Percentiles rank a stretch among this genome's conserved stretches.
These are phyloP conservation scores for Theobroma grandiflorum DNA, from an alignment of 441 rosid species.

Conservation along the genomic window DNA sequence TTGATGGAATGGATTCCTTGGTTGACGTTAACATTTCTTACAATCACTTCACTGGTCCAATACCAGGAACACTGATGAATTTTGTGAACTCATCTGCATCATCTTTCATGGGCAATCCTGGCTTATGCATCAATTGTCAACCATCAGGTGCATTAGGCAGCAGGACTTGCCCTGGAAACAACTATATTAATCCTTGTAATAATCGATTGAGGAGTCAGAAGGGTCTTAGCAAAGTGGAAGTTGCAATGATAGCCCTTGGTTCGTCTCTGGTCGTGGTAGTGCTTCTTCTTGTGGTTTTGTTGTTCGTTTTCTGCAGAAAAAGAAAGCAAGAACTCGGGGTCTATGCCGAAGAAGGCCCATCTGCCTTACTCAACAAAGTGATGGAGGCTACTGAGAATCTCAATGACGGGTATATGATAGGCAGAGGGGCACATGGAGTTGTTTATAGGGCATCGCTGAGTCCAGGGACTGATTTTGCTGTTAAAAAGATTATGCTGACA, in stretches of 20 bases:
- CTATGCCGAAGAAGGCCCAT: conserved; percentile 50
- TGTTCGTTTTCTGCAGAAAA: conserved; percentile 36
- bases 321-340: conserved; percentile 44
- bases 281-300: conserved; percentile 48
- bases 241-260: conserved; percentile 50
- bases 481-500: conserved; percentile 63
- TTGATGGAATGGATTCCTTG: conserved; percentile 49
- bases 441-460: conserved; percentile 66
- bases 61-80: conserved; percentile 53
- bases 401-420: conserved; percentile 61
- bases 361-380: conserved; percentile 57
- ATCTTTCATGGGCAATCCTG: conserved; percentile 63
- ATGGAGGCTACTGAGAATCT: conserved; percentile 79
- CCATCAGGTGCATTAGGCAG: conserved; percentile 27
- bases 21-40: conserved; percentile 58
- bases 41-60: conserved; percentile 75
- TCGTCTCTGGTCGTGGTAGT: conserved; percentile 40
- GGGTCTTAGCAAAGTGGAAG: conserved; percentile 43
- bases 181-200: conserved; percentile 49
- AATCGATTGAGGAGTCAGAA: conserved; percentile 31
- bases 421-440: conserved; percentile 82
- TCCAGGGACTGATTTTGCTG: conserved; percentile 55
- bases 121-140: conserved; percentile 60
- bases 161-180: conserved; percentile 37
- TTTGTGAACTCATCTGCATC: conserved; percentile 53